phyloP scores from a whole-genome alignment of 495 filamentous ascomycete species.

The Aspergillus egyptiacus region DNA sequence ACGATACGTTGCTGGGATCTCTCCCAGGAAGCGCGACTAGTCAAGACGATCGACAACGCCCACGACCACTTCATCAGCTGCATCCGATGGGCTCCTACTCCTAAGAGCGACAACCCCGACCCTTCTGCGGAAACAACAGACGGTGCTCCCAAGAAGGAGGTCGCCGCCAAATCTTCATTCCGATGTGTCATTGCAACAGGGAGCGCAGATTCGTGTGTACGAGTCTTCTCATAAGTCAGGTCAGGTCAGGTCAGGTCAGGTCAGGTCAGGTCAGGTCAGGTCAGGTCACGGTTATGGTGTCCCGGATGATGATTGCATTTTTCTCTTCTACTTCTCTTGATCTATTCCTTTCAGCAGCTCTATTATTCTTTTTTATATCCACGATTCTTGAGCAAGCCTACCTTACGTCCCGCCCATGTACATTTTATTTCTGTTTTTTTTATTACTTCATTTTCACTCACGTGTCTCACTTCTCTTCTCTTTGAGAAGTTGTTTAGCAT shows the following conservation, averaged over 20 bases:
- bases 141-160: neutral
- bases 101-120: slow-evolving; percentile 53
- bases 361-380: neutral
- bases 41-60: slow-evolving; percentile 69
- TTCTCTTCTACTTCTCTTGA: neutral
- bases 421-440: too few species aligned
- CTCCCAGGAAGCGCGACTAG: slow-evolving; percentile 80
- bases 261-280: neutral
- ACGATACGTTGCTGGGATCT: slow-evolving; percentile 94
- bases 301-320: neutral
- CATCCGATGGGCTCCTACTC: slow-evolving; percentile 72
- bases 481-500: too few species aligned
- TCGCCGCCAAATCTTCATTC: slow-evolving; percentile 36
- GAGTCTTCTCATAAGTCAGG: slow-evolving; percentile 8
- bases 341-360: neutral
- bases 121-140: neutral
- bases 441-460: too few species aligned
- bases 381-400: too few species aligned
- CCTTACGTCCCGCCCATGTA: too few species aligned
- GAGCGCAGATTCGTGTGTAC: slow-evolving; percentile 26
- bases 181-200: slow-evolving; percentile 61
- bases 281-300: neutral
- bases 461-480: too few species aligned
- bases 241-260: neutral
- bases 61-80: slow-evolving; percentile 87